Percentiles rank a stretch among this genome's conserved stretches.
phyloP scores from a whole-genome alignment of 768 basidiomycete species.

The Trametes meyenii region DNA sequence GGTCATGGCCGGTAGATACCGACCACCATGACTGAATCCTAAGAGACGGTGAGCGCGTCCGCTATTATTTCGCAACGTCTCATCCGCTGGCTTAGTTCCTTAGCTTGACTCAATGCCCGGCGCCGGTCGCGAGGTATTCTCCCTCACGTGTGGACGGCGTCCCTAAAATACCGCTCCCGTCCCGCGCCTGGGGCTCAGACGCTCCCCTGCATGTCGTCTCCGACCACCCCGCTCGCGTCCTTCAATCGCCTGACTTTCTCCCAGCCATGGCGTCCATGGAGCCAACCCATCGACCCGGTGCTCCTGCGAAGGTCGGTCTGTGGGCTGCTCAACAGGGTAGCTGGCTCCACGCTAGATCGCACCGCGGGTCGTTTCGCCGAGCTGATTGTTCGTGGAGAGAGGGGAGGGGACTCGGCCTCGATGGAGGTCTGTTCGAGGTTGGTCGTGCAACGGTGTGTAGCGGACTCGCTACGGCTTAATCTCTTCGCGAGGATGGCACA shows the following conservation, averaged over 20 bases:
- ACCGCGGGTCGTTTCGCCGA: constrained; percentile 52
- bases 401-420: constrained; percentile 49
- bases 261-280: constrained; percentile 31
- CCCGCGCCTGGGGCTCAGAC: neutral
- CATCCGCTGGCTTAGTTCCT: neutral
- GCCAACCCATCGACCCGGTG: constrained; percentile 35
- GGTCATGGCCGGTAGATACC: neutral
- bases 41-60: constrained; percentile 6
- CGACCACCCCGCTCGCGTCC: neutral
- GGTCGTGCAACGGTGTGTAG: constrained; percentile 57
- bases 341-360: constrained; percentile 52
- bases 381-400: constrained; percentile 50
- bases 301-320: constrained; percentile 54
- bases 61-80: neutral
- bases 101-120: neutral
- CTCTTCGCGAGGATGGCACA: constrained; percentile 58
- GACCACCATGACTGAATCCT: constrained; percentile 7
- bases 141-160: neutral
- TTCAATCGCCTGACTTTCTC: neutral
- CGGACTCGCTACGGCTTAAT: constrained; percentile 51
- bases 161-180: neutral
- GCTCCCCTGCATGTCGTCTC: constrained; percentile 4
- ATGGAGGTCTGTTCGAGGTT: constrained; percentile 53
- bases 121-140: neutral
- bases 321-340: constrained; percentile 61